A percentile compares a stretch with the other conserved stretches of the same genome.
Evolutionary conservation across 805 yeast genomes (phyloP).

Genomic region (Jamesozyma gamospora): DNA sequence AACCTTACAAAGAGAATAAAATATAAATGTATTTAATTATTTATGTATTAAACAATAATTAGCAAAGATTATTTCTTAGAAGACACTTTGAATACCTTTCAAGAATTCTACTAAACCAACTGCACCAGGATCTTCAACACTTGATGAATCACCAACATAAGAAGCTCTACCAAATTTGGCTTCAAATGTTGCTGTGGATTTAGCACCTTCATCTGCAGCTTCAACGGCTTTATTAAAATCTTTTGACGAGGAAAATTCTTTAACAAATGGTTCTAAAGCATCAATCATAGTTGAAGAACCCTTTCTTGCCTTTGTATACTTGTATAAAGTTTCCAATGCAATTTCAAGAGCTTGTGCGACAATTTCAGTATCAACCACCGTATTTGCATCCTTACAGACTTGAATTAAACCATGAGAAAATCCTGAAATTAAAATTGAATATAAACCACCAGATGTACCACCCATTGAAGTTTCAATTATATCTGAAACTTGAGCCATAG

Average conservation of each 20-base stretch:
- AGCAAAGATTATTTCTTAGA: constrained; percentile 1
- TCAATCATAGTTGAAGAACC: constrained; percentile 89
- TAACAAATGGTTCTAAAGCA: constrained; percentile 79
- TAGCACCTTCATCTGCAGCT: constrained; percentile 70
- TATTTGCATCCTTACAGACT: constrained; percentile 15
- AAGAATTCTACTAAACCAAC: constrained; percentile 60
- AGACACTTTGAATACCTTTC: constrained; percentile 30
- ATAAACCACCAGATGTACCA: constrained; percentile 91
- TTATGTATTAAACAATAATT: too few relatives aligned
- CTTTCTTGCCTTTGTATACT: constrained; percentile 77
- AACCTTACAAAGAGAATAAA: too few relatives aligned
- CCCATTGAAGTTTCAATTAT: constrained; percentile 89
- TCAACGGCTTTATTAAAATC: constrained; percentile 51
- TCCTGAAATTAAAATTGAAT: constrained; percentile 76
- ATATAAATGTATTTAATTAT: too few relatives aligned
- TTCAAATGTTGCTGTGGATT: constrained; percentile 57
- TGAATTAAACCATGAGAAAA: constrained; percentile 45
- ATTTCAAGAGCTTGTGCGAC: constrained; percentile 40
- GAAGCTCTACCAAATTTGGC: constrained; percentile 94
- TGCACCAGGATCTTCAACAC: constrained; percentile 90
- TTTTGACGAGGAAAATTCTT: constrained; percentile 40
- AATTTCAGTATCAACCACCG: constrained; percentile 24
- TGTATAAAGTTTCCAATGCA: constrained; percentile 67
- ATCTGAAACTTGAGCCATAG: constrained; percentile 66
- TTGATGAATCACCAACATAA: constrained; percentile 68